Evolutionary conservation across 805 yeast genomes (phyloP).

Genomic region (Cyberlindnera euphorbiae): DNA sequence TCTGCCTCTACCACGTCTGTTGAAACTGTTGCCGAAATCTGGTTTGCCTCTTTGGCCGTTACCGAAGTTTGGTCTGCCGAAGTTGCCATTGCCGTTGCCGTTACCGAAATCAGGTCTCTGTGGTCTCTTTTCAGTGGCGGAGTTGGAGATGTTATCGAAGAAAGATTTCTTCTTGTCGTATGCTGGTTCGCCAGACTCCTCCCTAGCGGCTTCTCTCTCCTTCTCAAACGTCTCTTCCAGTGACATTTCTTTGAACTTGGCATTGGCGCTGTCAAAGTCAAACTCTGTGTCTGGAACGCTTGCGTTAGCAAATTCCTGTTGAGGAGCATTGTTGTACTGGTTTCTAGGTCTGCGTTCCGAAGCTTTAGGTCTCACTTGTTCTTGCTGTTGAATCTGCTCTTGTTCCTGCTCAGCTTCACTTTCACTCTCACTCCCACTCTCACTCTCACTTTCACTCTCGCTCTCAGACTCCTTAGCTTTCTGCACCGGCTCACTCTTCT

Average conservation of each 20-base stretch:
- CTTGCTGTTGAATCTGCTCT: not conserved
- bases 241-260: constrained; percentile 49
- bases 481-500: too few species aligned
- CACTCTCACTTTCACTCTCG: constrained; percentile 7
- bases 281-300: constrained; percentile 55
- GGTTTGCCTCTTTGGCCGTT: constrained; percentile 2
- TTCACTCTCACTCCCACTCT: constrained; percentile 2
- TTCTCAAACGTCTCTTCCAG: constrained; percentile 6
- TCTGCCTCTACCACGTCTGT: constrained; percentile 15
- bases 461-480: constrained; percentile 6
- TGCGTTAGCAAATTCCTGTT: constrained; percentile 16
- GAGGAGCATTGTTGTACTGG: not conserved
- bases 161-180: constrained; percentile 84
- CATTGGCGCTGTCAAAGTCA: constrained; percentile 72
- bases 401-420: constrained; percentile 3
- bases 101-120: constrained; percentile 5
- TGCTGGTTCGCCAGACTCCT: constrained; percentile 26
- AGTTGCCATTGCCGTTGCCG: constrained; percentile 9
- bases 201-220: constrained; percentile 12
- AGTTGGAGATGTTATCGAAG: constrained; percentile 79
- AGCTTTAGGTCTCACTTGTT: too few species aligned
- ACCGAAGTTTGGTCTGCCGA: constrained; percentile 5
- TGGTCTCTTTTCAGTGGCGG: constrained; percentile 43
- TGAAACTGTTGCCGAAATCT: constrained; percentile 2
- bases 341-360: constrained; percentile 12